Evolutionary conservation across 2,329 filamentous ascomycete genomes (phyloP), one percentile per base, ranked within the genome.

Genomic region (Penicillium sp.): DNA sequence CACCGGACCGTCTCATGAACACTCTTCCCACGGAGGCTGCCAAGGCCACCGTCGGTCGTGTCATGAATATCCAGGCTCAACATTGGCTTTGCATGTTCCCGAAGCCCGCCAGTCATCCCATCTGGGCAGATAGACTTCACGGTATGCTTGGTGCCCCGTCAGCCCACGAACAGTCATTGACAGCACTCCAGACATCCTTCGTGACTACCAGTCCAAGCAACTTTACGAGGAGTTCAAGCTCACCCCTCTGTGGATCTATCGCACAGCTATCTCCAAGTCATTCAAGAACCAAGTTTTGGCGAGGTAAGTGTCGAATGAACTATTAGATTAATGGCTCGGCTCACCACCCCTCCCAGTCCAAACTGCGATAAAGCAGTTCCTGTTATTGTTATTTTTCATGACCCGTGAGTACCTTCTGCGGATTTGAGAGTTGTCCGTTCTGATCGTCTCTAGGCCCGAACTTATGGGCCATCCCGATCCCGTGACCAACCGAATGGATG

Each of bases 61-160:
- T 85, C 6, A 74, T 78, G 49, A 71, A 72, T 37, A 71, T 78
- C 36, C 82, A 85, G 55, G 79, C 80, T 14, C 74, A 69, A 18
- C 93, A 87, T 66, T 98, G 93, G 93, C 81, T 87, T 51, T 95
- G 87, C 68, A 85, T 97, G 77, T 82, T 87, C 50, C 85, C 87
- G 2, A 83, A 81, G 61, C 71, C 51, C 24, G 58, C 61, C 4
- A 47, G 55, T 26, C 57, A 64, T 36, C 53, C 53, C 0, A 46
- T 64, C 14, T 63, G 57, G 55, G 67, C 62, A 1, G 76, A 80
- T 47, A 78, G 87, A 8, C 72, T 95, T 42, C 85, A 91, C 60
- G 73, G 72, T 74, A 67, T 51, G 65, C 11, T 31, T 34, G 14
- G 11, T 22, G 14, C 11, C 6, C 22, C 34, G n/a, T 8, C 10